Percentiles rank a stretch among this genome's conserved stretches.
phyloP scores from a whole-genome alignment of 2,329 filamentous ascomycete genomes.

The Colletotrichum sp. region DNA sequence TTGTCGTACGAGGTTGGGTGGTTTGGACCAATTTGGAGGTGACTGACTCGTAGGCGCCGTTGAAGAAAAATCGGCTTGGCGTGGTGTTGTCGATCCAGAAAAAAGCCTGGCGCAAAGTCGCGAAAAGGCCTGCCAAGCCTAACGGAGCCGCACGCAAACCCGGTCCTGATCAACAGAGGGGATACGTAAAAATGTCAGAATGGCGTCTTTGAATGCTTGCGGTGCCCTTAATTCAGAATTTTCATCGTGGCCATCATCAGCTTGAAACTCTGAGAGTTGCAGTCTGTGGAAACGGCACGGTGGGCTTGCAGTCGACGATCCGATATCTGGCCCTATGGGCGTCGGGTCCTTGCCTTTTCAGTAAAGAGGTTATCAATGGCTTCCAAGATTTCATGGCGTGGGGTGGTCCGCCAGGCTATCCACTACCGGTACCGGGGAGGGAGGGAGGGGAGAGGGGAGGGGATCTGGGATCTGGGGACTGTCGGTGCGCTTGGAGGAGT shows the following conservation, averaged over 20 bases:
- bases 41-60: constrained; percentile 5
- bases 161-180: background rate
- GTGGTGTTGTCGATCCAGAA: background rate
- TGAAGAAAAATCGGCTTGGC: background rate
- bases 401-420: background rate
- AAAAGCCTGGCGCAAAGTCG: background rate
- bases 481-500: background rate
- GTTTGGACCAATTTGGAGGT: background rate
- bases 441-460: background rate
- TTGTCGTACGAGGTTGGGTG: constrained; percentile 13
- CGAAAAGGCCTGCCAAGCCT: background rate
- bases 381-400: constrained; percentile 1
- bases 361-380: background rate
- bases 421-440: background rate
- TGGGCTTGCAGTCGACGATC: background rate
- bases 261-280: constrained; percentile 7
- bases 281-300: constrained; percentile 1
- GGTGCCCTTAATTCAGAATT: background rate
- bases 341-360: background rate
- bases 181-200: background rate
- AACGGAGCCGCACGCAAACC: background rate
- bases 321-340: background rate
- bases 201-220: background rate
- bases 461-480: background rate
- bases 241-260: background rate